Conservation (phyloP, 495 filamentous ascomycete genomes). For the Penicillium alfredii region DNA sequence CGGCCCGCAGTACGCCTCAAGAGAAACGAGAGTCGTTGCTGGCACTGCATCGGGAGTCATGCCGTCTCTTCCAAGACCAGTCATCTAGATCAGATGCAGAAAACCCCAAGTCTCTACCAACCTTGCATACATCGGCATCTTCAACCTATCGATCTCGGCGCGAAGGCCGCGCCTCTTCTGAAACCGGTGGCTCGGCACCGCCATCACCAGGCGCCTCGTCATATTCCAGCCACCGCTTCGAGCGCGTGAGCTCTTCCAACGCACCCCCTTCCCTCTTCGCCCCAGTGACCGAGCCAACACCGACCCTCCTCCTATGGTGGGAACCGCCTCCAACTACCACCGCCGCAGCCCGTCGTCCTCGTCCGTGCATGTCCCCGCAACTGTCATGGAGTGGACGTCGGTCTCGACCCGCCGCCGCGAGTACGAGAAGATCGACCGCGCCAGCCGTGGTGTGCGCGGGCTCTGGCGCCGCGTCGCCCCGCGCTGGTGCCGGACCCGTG, state of each 20-base stretch:
- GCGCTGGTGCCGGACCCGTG: constrained; percentile 31
- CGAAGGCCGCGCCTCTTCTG: constrained; percentile 13
- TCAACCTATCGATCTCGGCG: constrained; percentile 7
- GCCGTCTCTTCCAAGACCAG: constrained; percentile 38
- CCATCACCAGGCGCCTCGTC: constrained; percentile 21
- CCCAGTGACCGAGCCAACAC: constrained; percentile 19
- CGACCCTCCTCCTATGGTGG: no score
- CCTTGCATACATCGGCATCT: constrained; percentile 4
- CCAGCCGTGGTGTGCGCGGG: constrained; percentile 41
- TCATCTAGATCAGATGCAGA: no score
- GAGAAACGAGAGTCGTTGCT: constrained; percentile 34
- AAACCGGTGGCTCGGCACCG: constrained; percentile 13
- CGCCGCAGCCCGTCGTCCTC: constrained; percentile 16
- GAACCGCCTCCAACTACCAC: constrained; percentile 8
- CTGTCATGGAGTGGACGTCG: constrained; percentile 47
- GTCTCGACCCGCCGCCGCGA: constrained; percentile 41
- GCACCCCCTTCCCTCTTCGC: constrained; percentile 7
- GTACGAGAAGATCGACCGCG: constrained; percentile 46
- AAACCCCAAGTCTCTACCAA: constrained; percentile 5
- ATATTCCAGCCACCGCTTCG: constrained; percentile 8
- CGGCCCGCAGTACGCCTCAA: constrained; percentile 14
- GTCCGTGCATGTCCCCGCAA: constrained; percentile 33
- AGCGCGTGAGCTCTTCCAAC: constrained; percentile 5
- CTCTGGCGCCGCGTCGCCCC: constrained; percentile 42
- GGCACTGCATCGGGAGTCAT: constrained; percentile 42